A percentile compares a stretch with the other conserved stretches of the same genome.
Conservation (phyloP, 164 flowering plant genomes). For the Taxillus chinensis region DNA sequence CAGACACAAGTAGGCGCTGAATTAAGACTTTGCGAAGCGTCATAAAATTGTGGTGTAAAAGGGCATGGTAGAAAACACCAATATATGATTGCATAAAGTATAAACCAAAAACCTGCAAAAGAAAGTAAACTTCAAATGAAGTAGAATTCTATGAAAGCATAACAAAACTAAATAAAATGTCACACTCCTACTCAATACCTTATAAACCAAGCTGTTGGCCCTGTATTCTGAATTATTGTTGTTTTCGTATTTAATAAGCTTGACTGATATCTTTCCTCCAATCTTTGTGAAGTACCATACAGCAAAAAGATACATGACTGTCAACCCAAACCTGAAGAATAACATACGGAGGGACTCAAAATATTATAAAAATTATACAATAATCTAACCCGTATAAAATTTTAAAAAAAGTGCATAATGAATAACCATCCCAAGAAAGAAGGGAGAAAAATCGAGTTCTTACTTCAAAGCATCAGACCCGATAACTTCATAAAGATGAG, state of each 20-base stretch:
- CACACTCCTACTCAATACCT: constrained; percentile 30
- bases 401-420: too few relatives aligned
- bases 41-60: constrained; percentile 63
- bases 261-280: constrained; percentile 69
- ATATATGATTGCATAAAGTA: constrained; percentile 95
- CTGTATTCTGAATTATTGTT: constrained; percentile 51
- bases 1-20: constrained; percentile 74
- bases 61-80: constrained; percentile 81
- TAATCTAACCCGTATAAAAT: too few relatives aligned
- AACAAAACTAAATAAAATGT: too few relatives aligned
- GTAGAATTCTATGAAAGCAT: neutral
- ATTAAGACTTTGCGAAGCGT: constrained; percentile 77
- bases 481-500: constrained; percentile 72
- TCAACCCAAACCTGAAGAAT: constrained; percentile 62
- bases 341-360: neutral
- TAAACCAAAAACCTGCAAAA: constrained; percentile 83
- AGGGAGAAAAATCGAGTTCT: constrained; percentile 7
- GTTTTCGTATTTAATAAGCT: constrained; percentile 62
- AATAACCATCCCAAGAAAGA: neutral
- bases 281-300: constrained; percentile 64
- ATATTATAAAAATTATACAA: neutral
- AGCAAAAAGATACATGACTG: constrained; percentile 58
- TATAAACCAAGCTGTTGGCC: constrained; percentile 87
- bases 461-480: constrained; percentile 56
- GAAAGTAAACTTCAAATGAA: neutral